phyloP scores from a whole-genome alignment of 1,139 yeast genomes.

The Lodderomyces oxycetoniae region DNA sequence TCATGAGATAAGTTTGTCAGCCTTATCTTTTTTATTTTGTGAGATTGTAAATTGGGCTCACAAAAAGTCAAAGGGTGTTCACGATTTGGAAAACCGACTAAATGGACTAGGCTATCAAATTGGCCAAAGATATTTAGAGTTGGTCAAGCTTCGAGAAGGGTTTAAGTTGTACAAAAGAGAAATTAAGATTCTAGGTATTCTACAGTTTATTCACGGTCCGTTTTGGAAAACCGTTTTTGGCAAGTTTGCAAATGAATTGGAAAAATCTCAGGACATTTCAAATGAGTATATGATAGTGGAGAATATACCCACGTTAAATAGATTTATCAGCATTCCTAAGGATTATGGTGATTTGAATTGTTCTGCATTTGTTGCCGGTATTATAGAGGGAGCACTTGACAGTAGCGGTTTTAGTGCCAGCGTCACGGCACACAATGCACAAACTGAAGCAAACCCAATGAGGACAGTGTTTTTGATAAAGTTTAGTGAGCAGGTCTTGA shows the following conservation, averaged over 20 bases:
- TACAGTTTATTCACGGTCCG: conserved; percentile 78
- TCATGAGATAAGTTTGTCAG: conserved; percentile 61
- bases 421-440: conserved; percentile 86
- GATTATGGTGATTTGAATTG: conserved; percentile 78
- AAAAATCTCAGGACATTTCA: conserved; percentile 74
- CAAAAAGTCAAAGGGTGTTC: conserved; percentile 61
- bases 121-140: conserved; percentile 44
- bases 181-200: conserved; percentile 64
- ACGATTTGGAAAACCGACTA: conserved; percentile 70
- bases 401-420: conserved; percentile 73
- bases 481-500: conserved; percentile 57
- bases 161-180: conserved; percentile 64
- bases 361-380: conserved; percentile 85
- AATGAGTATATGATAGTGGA: conserved; percentile 88
- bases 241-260: conserved; percentile 78
- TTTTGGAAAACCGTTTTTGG: conserved; percentile 85
- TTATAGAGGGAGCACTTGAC: conserved; percentile 84
- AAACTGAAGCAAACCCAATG: conserved; percentile 56
- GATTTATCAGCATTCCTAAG: conserved; percentile 73
- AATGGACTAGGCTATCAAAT: conserved; percentile 72
- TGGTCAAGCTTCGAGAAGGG: conserved; percentile 50
- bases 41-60: conserved; percentile 70
- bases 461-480: conserved; percentile 83
- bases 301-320: conserved; percentile 69
- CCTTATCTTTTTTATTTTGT: conserved; percentile 66